Evolutionary conservation across 1,284 basidiomycete species (phyloP).

Genomic region (Athelia sp.): DNA sequence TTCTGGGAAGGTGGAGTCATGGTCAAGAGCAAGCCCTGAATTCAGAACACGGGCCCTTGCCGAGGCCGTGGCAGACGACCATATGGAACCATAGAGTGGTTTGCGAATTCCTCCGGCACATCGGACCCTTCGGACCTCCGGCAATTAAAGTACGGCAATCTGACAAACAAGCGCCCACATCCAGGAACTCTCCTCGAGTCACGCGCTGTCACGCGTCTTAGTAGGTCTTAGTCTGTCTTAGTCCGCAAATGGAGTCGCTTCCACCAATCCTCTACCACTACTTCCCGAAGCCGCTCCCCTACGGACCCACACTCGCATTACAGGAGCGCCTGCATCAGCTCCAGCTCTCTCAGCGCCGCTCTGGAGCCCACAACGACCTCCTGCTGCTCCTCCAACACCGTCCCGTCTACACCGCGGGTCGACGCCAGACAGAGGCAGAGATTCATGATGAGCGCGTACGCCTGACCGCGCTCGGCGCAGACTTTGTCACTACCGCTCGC

Average conservation of each 20-base stretch:
- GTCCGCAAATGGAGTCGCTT: no score
- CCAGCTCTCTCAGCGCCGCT: constrained; percentile 49
- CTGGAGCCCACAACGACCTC: constrained; percentile 50
- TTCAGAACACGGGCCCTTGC: no score
- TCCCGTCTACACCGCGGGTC: constrained; percentile 92
- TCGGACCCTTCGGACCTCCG: no score
- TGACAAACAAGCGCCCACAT: no score
- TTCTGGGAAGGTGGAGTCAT: no score
- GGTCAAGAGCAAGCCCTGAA: no score
- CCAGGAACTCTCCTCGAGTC: not conserved
- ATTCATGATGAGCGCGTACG: constrained; percentile 62
- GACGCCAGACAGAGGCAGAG: constrained; percentile 71
- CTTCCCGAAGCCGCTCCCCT: constrained; percentile 71
- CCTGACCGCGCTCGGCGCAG: constrained; percentile 75
- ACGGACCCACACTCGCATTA: constrained; percentile 61
- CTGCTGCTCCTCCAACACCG: constrained; percentile 79
- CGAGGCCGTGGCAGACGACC: no score
- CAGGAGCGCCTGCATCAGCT: constrained; percentile 67
- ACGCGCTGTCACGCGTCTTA: no score
- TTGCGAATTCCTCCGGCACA: no score
- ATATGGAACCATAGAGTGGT: no score
- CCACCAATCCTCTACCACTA: constrained; percentile 75
- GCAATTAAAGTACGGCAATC: no score
- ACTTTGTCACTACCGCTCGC: constrained; percentile 79
- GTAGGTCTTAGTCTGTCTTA: no score